Conservation (phyloP, 208 protist species). For the Leishmania mexicana region DNA sequence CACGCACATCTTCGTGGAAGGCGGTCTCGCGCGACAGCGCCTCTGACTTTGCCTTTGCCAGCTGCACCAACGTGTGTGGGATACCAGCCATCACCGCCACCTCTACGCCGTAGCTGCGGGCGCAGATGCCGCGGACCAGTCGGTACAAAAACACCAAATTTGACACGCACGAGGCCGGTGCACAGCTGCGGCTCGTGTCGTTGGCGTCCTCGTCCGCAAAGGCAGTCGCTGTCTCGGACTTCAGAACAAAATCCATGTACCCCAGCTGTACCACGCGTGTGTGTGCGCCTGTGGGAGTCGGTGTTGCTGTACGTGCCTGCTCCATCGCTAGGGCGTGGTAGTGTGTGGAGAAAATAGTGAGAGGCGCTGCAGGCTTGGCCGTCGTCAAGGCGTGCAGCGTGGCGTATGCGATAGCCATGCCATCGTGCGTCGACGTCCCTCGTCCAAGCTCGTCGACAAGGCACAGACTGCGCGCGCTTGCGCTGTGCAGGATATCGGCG, state of each 20-base stretch:
- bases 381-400: slow-evolving; percentile 82
- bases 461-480: slow-evolving; percentile 94
- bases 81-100: slow-evolving; percentile 91
- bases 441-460: slow-evolving; percentile 98
- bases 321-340: slow-evolving; percentile 96
- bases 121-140: slow-evolving; percentile 83
- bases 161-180: slow-evolving; percentile 24
- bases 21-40: slow-evolving; percentile 63
- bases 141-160: slow-evolving; percentile 90
- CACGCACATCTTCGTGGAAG: slow-evolving; percentile 58
- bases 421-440: slow-evolving; percentile 98
- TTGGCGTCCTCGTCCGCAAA: neutral
- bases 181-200: slow-evolving; percentile 21
- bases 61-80: slow-evolving; percentile 47
- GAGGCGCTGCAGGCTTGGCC: slow-evolving; percentile 43
- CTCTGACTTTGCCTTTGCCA: slow-evolving; percentile 62
- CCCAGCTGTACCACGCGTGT: slow-evolving; percentile 61
- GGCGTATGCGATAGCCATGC: slow-evolving; percentile 96
- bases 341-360: slow-evolving; percentile 97
- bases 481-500: slow-evolving; percentile 86
- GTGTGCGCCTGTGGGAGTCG: neutral
- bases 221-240: slow-evolving; percentile 6
- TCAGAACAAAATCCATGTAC: slow-evolving; percentile 88
- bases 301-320: slow-evolving; percentile 32
- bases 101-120: slow-evolving; percentile 92